Evolutionary conservation across 2,329 filamentous ascomycete genomes (phyloP).

Genomic region (Colletotrichum nymphaeae): DNA sequence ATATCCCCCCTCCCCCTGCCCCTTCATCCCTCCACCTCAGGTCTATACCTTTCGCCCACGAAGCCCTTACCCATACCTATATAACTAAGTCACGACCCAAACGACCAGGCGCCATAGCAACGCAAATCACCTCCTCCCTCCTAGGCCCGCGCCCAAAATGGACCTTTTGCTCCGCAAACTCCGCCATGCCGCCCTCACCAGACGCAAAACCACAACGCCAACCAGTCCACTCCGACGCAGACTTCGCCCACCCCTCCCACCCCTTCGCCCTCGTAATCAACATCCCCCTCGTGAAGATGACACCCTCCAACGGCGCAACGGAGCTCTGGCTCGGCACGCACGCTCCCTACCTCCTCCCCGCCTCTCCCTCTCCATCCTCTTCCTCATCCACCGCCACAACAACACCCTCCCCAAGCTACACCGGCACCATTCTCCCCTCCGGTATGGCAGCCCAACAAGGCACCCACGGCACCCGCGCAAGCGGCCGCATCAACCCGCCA

Average conservation of each 20-base stretch:
- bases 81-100: too few relatives aligned
- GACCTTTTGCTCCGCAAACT: conserved; percentile 70
- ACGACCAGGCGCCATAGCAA: conserved; percentile 65
- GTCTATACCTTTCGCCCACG: too few relatives aligned
- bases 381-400: too few relatives aligned
- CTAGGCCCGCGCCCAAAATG: conserved; percentile 66
- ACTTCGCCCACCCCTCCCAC: conserved; percentile 65
- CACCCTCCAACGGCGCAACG: conserved; percentile 64
- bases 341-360: conserved; percentile 3
- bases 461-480: conserved; percentile 62
- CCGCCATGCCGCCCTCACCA: conserved; percentile 62
- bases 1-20: too few relatives aligned
- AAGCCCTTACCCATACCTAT: too few relatives aligned
- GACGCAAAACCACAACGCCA: conserved; percentile 54
- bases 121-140: conserved; percentile 65
- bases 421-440: not conserved
- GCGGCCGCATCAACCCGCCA: conserved; percentile 58
- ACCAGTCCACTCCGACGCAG: conserved; percentile 69
- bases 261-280: conserved; percentile 68
- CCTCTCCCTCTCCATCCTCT: too few relatives aligned
- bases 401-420: too few relatives aligned
- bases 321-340: conserved; percentile 72
- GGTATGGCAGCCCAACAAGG: conserved; percentile 57
- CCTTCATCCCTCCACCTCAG: too few relatives aligned
- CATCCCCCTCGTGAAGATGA: conserved; percentile 62